Evolutionary conservation across 1,284 basidiomycete species (phyloP), one percentile per base, ranked within the genome.

Genomic region (Ceratobasidium sp.): DNA sequence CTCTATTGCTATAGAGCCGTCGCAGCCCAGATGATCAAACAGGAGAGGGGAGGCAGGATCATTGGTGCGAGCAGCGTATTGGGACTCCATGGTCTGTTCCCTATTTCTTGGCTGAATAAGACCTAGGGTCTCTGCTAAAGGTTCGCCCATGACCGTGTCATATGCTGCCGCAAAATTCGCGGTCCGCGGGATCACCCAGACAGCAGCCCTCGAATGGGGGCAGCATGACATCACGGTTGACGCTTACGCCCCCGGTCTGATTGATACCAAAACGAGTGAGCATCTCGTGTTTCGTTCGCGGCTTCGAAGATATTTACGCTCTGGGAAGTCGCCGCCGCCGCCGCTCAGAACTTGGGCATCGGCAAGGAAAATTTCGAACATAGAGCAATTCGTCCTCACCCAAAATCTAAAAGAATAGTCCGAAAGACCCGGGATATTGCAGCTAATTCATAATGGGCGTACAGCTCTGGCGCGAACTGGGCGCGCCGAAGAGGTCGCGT

Each of bases 1-100:
- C 80, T 84, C 62, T 77, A 82, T 29, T 84, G 82, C 75, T 84
- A 84, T 59, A 83, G 84, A 76, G 80, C 82, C 17, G 83, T 82
- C 2, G 84, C 82, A 19, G 56, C 60, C 6, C 81, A 82, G 45
- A 82, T 84, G 82, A 79, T 84, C 62, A 74, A 75, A 67, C 83
- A 84, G 78, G 83, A 78, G 19, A 50, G 77, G 1, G 83, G 84
- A 11, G 85, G 85, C 4, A 77, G 83, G 44, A 82, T 86, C 3
- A 81, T 86, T 24, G 84, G 83, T 31, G 51, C 69, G 9, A 48
- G 54, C 27, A 71, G 66, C 22, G 7, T 50, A 14, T 11, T 24
- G 29, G 66, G 66, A 15, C 50, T 57, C 24, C 11, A 71, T 4
- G 45, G 36, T 41, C 41, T 17, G 29, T 2, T 24, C 44, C 27